phyloP scores from a whole-genome alignment of 441 rosid species.

The Euphorbia celastroides region DNA sequence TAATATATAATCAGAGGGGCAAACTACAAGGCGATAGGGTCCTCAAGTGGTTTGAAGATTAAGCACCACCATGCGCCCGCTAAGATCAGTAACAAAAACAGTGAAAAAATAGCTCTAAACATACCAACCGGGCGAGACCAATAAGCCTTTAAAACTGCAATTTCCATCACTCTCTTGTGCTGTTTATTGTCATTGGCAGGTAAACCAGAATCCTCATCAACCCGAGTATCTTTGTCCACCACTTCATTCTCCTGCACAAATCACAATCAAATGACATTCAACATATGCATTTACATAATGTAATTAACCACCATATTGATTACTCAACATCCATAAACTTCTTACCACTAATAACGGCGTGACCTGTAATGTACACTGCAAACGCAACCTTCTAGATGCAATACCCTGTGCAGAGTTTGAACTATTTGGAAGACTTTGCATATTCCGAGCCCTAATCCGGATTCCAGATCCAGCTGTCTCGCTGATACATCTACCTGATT shows the following conservation, averaged over 20 bases:
- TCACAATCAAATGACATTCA: constrained; percentile 16
- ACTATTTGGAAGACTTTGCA: constrained; percentile 16
- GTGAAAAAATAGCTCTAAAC: constrained; percentile 29
- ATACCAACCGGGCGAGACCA: constrained; percentile 18
- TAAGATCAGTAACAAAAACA: constrained; percentile 31
- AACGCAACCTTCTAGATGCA: constrained; percentile 57
- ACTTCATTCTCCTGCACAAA: constrained; percentile 32
- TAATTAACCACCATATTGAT: neutral
- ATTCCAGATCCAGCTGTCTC: constrained; percentile 36
- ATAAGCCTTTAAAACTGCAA: constrained; percentile 20
- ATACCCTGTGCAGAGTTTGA: constrained; percentile 38
- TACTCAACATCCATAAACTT: constrained; percentile 20
- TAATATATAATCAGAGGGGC: too few relatives aligned
- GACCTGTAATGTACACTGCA: constrained; percentile 40
- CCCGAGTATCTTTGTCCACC: constrained; percentile 12
- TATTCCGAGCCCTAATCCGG: constrained; percentile 39
- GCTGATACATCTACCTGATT: constrained; percentile 10
- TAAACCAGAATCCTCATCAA: constrained; percentile 10
- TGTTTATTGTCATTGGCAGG: constrained; percentile 18
- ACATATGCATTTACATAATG: neutral
- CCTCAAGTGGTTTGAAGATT: constrained; percentile 12
- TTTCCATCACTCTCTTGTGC: constrained; percentile 18
- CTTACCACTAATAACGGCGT: constrained; percentile 46
- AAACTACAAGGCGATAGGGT: constrained; percentile 4
- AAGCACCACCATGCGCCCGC: constrained; percentile 25